Conservation (phyloP, 208 protist species). For the Porcisia hertigi region DNA sequence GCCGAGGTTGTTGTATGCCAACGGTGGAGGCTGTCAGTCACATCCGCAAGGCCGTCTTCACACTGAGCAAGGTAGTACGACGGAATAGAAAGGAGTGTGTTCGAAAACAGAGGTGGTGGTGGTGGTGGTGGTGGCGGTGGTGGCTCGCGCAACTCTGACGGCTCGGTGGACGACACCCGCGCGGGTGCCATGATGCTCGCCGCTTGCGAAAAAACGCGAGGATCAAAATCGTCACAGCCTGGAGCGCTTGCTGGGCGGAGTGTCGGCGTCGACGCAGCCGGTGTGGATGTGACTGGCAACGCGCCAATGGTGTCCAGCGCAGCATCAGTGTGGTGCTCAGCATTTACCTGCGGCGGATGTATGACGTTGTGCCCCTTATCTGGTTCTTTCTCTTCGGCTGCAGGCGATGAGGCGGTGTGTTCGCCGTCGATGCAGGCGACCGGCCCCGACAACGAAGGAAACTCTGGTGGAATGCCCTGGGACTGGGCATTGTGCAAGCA, state of each 20-base stretch:
- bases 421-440: neutral
- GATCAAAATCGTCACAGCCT: neutral
- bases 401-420: neutral
- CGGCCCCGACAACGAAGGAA: neutral
- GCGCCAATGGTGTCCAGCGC: neutral
- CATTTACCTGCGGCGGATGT: too few relatives aligned
- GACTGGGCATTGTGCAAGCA: neutral
- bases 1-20: slow-evolving; percentile 30
- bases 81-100: neutral
- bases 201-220: neutral
- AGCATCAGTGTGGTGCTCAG: neutral
- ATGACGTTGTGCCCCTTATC: neutral
- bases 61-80: slow-evolving; percentile 33
- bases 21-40: neutral
- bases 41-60: slow-evolving; percentile 27
- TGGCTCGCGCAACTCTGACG: neutral
- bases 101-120: neutral
- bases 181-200: neutral
- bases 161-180: neutral
- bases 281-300: neutral
- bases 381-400: neutral
- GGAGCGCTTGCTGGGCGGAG: neutral
- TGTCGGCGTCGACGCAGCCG: neutral
- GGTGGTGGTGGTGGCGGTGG: neutral
- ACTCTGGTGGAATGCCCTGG: neutral